Evolutionary conservation across 768 basidiomycete genomes (phyloP).

Genomic region (Auricularia cornea): DNA sequence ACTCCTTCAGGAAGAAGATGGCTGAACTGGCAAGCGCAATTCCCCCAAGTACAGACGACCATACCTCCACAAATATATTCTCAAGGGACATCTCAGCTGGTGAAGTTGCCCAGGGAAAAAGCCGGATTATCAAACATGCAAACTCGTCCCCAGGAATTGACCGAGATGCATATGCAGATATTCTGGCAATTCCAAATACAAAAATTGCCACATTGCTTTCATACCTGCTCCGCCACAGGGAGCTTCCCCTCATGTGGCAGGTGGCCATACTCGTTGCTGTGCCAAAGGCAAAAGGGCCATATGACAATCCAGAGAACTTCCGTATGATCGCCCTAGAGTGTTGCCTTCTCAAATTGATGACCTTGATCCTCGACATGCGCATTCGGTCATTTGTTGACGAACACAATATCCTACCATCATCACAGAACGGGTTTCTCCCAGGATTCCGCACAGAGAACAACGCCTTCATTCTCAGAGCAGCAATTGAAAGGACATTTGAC

Average conservation of each 20-base stretch:
- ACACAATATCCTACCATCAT: slow-evolving; percentile 14
- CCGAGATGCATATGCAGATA: not conserved
- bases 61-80: too few relatives aligned
- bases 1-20: too few relatives aligned
- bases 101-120: too few relatives aligned
- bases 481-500: slow-evolving; percentile 12
- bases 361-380: too few relatives aligned
- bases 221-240: not conserved
- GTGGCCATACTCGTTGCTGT: not conserved
- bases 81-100: too few relatives aligned
- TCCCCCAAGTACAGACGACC: too few relatives aligned
- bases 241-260: not conserved
- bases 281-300: not conserved
- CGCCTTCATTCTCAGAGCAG: slow-evolving; percentile 13
- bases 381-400: too few relatives aligned
- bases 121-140: too few relatives aligned
- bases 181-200: not conserved
- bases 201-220: not conserved
- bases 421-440: slow-evolving; percentile 24
- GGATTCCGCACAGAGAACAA: slow-evolving; percentile 24
- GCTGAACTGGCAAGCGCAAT: too few relatives aligned
- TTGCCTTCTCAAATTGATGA: not conserved
- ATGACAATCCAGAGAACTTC: not conserved
- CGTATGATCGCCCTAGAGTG: not conserved
- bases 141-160: not conserved